Evolutionary conservation across 768 basidiomycete genomes (phyloP), one percentile per base, ranked within the genome.

Genomic region (Tylopilus intermedius): DNA sequence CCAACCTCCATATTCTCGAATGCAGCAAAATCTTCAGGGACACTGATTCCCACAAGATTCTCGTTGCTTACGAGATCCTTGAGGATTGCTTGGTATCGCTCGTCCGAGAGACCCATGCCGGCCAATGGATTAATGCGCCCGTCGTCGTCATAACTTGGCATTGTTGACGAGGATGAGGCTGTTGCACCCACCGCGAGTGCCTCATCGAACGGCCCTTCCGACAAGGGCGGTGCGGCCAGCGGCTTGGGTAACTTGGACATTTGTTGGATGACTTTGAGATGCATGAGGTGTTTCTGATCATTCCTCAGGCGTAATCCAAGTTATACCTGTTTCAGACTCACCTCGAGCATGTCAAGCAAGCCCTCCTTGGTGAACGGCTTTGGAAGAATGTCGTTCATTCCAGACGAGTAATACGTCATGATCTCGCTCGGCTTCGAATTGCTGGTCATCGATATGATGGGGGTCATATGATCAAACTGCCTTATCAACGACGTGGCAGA

Each of bases 341-440:
- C 89, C 74, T 98, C 95, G 56, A 98, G 84, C 83, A 97, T 94
- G 57, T 87, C 85, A 44, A 94, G 72, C 29, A 98, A 73, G 14
- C 89, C 88, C 64, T 94, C 84, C 67, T 92, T 91, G n/a, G 90
- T 95, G 72, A 98, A 98, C 3, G 95, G 95, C 69, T 98, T 98
- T 8, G 94, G 89, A 15, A 98, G 74, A 52, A 96, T 88, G 71
- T 97, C 94, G 69, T 94, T 97, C 94, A 97, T 97, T 15, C 94
- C 88, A 75, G 63, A 55, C 4, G 67, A 70, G 59, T 67, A 63
- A 64, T 94, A 95, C 8, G 85, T 90, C 82, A 94, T 84, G 56
- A 95, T 87, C 69, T 95, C 89, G 70, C 88, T 45, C 26, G 94
- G 93, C 61, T 91, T 88, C 50, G 90, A 91, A 68, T 94, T 95